Evolutionary conservation across 768 basidiomycete genomes (phyloP), one percentile per base, ranked within the genome.

Genomic region (Pisolithus tinctorius): DNA sequence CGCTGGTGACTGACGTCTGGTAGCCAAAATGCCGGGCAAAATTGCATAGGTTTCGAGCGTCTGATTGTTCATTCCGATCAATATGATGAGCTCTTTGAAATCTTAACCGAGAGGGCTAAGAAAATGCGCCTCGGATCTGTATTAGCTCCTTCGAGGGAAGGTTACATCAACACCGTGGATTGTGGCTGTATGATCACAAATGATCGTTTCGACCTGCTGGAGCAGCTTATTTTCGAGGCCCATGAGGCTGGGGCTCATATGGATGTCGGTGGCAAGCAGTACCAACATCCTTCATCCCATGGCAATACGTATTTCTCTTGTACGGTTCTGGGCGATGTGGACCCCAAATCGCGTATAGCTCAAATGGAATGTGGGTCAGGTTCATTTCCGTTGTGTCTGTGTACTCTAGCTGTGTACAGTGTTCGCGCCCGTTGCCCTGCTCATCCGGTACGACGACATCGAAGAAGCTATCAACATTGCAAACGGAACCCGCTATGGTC

Each of bases 11-110:
- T 11, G 30, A 49, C 41, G 36, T 39, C 16, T 14, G 23, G 26
- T 61, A 93, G 92, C 74, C 93, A 93, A 74, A 91, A 92, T 53
- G 80, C 81, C 47, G 94, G 94, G 20, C 95, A 97, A 71, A 97
- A 97, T 61, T 99, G 95, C 66, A 95, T 99, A 60, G 95, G 94
- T 34, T 89, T 94, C 55, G 95, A 99, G 67, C 82, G 93, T 2
- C 78, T 98, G 57, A 79, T 98, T 43, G 91, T 98, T 36, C 93
- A 93, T 60, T 63, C 72, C 0, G 75, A 76, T 0, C 85, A 91
- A 60, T 87, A 93, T 59, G 81, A 92, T 44, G 80, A 83, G 5
- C 78, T 98, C 45, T 78, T 84, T 57, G 71, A 74, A 3, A 75
- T 82, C 20, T 74, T 97, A 59, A 61, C 70, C 20, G 78, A 82